Evolutionary conservation across 2,329 filamentous ascomycete species (phyloP), one percentile per base, ranked within the genome.

Genomic region (Trichophyton simii): DNA sequence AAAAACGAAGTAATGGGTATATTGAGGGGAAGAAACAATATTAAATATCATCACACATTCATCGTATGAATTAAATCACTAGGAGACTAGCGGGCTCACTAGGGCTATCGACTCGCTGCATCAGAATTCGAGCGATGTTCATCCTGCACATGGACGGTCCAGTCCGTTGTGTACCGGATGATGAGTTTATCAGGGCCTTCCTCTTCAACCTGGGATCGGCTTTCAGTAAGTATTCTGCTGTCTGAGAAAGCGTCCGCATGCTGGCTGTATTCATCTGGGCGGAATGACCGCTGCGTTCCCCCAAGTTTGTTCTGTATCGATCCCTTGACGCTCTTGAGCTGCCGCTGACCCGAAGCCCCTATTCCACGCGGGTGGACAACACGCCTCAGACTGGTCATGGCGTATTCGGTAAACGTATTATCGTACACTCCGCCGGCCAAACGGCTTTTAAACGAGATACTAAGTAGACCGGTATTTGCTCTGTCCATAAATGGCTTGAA

Each of bases 121-220:
- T 36, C 28, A 7, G n/a, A 18, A n/a, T 20, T 28, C n/a, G 52
- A 55, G 9, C 52, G 52, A 13, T 36, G 52, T 6, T 55, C 55
- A 20, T 58, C 55, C 13, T 58, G 36, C 11, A 58, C 55, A 22
- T 42, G 55, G 11, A 65, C 59, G 41, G 63, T 42, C 63, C 62
- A 65, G 20, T 54, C 63, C 15, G 60, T 65, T 6, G 63, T 65
- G 18, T 57, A 62, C 9, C 60, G 62, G 48, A 65, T 65, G 25
- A 63, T 61, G 57, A 63, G 61, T 18, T 42, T 63, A 50, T 63
- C 61, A 3, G 63, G 63, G 15, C 55, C n/a, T 6, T 58, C 36
- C 3, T 58, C 55, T 28, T 44, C 36, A 18, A 7, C 4, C 22
- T 42, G 22, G 11, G 55, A 44, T 6, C 5, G 20, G 28, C 41